Evolutionary conservation across 1,284 basidiomycete species (phyloP), one percentile per base, ranked within the genome.

Genomic region (Cutaneotrichosporon arboriforme): DNA sequence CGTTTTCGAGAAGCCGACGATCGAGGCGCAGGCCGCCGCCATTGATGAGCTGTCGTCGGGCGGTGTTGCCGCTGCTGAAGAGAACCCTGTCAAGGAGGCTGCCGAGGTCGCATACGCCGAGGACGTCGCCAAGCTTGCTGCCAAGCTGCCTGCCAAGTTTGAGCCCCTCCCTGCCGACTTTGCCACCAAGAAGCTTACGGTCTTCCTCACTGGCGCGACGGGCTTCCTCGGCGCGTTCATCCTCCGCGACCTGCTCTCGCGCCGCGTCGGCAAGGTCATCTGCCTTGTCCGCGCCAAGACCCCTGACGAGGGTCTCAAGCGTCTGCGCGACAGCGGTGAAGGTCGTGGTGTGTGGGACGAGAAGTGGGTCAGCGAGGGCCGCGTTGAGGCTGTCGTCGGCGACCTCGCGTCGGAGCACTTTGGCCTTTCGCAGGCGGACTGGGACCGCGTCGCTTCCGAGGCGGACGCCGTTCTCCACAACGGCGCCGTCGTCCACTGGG

Each of bases 401-500:
- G 94, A 98, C 74, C 78, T 99, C 22, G 83, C 85, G 22, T 77
- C 83, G 50, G 83, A 85, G 39, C 77, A 78, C 34, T 88, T 97
- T 60, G 96, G 94, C 3, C 76, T 97, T 55, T 79, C 79, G 31
- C 72, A 81, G 33, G 75, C 73, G 3, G 78, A 77, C 0, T 98
- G 92, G 90, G 70, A 78, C 34, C 77, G 81, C 20, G 68, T 97
- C 13, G 82, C 85, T 0, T 69, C 77, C 26, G 87, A 94, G 70
- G 84, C 86, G 0, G 92, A 97, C 69, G 84, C 84, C 1, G 80
- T 99, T 26, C 71, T 98, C 51, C 96, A 98, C 74, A 99, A 99
- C 66, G 96, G 96, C 42, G 96, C 96, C 20, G 77, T 98, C 70
- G 96, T 98, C 14, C 96, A 98, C 71, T 99, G 96, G 96, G 90